Evolutionary conservation across 805 yeast genomes (phyloP).

Genomic region (Kluyveromyces nonfermentans): DNA sequence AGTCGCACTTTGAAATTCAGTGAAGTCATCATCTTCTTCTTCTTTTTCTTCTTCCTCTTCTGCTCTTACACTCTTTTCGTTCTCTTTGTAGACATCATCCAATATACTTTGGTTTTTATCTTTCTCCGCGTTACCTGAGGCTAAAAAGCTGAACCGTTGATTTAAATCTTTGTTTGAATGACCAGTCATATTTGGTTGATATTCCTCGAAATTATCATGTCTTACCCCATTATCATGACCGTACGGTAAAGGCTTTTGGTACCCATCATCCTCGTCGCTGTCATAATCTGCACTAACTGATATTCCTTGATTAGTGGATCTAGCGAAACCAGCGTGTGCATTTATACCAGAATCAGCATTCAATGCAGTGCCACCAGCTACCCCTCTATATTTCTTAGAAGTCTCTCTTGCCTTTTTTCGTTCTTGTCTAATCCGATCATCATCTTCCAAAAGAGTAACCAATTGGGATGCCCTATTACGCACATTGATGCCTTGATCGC

Average conservation of each 20-base stretch:
- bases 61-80: slow-evolving; percentile 34
- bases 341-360: slow-evolving; percentile 18
- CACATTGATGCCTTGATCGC: slow-evolving; percentile 93
- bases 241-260: slow-evolving; percentile 2
- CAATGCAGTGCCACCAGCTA: slow-evolving; percentile 47
- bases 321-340: slow-evolving; percentile 22
- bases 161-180: slow-evolving; percentile 21
- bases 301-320: slow-evolving; percentile 19
- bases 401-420: slow-evolving; percentile 86
- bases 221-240: slow-evolving; percentile 2
- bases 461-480: slow-evolving; percentile 82
- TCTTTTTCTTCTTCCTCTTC: slow-evolving; percentile 42
- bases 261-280: slow-evolving; percentile 41
- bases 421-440: slow-evolving; percentile 65
- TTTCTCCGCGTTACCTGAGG: background rate
- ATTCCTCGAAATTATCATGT: slow-evolving; percentile 46
- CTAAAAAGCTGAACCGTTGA: slow-evolving; percentile 15
- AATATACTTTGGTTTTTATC: slow-evolving; percentile 10
- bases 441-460: slow-evolving; percentile 63
- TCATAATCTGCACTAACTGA: slow-evolving; percentile 33
- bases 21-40: slow-evolving; percentile 67
- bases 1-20: slow-evolving; percentile 67
- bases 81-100: slow-evolving; percentile 22
- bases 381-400: slow-evolving; percentile 74
- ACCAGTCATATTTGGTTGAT: slow-evolving; percentile 35